phyloP scores from a whole-genome alignment of 2,329 filamentous ascomycete genomes.

The Pezicula neosporulosa region DNA sequence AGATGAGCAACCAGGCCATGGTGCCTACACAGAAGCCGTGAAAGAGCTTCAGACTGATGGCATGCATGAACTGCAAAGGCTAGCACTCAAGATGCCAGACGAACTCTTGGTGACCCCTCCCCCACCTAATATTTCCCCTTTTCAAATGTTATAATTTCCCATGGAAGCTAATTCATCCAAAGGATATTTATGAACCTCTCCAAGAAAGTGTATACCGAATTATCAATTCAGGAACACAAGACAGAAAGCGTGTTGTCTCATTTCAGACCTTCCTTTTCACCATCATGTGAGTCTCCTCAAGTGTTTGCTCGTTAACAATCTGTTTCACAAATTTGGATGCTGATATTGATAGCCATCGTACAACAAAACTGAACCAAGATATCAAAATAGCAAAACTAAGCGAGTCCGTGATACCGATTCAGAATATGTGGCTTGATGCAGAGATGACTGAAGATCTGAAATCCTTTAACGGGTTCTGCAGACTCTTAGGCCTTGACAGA shows the following conservation, averaged over 20 bases:
- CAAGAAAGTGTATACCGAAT: slow-evolving; percentile 81
- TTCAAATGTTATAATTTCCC: not conserved
- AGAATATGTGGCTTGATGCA: slow-evolving; percentile 73
- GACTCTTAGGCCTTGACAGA: slow-evolving; percentile 73
- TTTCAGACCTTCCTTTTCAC: slow-evolving; percentile 92
- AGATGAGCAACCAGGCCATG: slow-evolving; percentile 66
- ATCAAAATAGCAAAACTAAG: slow-evolving; percentile 69
- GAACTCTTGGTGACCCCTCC: slow-evolving; percentile 57
- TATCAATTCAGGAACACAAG: slow-evolving; percentile 66
- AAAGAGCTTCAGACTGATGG: slow-evolving; percentile 84
- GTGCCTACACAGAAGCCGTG: slow-evolving; percentile 80
- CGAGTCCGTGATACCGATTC: slow-evolving; percentile 79
- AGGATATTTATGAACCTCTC: slow-evolving; percentile 81
- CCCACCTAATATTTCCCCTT: slow-evolving; percentile 18
- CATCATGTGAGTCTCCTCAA: slow-evolving; percentile 62
- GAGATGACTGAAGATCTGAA: slow-evolving; percentile 66
- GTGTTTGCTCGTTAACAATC: too few relatives aligned
- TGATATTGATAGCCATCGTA: slow-evolving; percentile 64
- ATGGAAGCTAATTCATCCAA: not conserved
- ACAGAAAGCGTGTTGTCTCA: slow-evolving; percentile 80
- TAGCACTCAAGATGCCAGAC: slow-evolving; percentile 88
- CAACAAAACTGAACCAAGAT: slow-evolving; percentile 68
- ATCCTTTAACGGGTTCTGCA: slow-evolving; percentile 76
- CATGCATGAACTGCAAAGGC: slow-evolving; percentile 80
- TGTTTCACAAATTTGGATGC: not conserved